Conservation (phyloP, 176 grass and related monocot species). For the Phoenix roebelenii region DNA sequence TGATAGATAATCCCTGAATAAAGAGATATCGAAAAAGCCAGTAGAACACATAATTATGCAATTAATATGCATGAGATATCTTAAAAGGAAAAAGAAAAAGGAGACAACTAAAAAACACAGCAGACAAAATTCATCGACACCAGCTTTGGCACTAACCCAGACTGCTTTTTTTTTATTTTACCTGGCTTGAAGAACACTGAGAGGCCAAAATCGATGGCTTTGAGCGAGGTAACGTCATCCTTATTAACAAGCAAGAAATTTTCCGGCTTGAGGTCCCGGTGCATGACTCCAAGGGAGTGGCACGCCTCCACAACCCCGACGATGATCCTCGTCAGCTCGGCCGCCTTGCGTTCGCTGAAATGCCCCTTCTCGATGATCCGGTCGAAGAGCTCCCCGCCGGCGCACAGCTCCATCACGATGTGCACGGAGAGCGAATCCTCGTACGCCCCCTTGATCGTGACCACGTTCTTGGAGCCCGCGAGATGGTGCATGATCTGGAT, state of each 20-base stretch:
- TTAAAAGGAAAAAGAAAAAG: too few species aligned
- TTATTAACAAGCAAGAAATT: slow-evolving; percentile 87
- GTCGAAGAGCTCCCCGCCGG: slow-evolving; percentile 91
- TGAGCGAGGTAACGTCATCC: slow-evolving; percentile 82
- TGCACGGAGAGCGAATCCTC: slow-evolving; percentile 85
- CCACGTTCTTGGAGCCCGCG: slow-evolving; percentile 70
- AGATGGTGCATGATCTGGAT: slow-evolving; percentile 99
- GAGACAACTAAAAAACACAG: too few species aligned
- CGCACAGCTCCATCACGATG: slow-evolving; percentile 99
- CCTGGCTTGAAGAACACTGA: slow-evolving; percentile 98
- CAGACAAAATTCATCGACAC: too few species aligned
- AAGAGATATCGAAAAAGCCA: too few species aligned
- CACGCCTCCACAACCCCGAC: slow-evolving; percentile 91
- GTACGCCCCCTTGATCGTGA: slow-evolving; percentile 89
- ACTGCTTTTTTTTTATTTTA: slow-evolving; percentile 12
- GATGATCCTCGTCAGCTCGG: slow-evolving; percentile 79
- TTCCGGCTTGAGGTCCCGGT: slow-evolving; percentile 93
- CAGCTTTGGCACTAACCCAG: too few species aligned
- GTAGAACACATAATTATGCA: too few species aligned
- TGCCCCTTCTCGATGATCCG: slow-evolving; percentile 86
- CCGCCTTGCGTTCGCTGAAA: slow-evolving; percentile 98
- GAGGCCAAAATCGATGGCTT: slow-evolving; percentile 95
- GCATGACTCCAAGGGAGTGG: slow-evolving; percentile 98
- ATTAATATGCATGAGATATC: too few species aligned
- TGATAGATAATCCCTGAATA: too few species aligned